Base-by-base conservation (phyloP, 23 red algal genomes). In the Cyanidioschyzon merolae region DNA sequence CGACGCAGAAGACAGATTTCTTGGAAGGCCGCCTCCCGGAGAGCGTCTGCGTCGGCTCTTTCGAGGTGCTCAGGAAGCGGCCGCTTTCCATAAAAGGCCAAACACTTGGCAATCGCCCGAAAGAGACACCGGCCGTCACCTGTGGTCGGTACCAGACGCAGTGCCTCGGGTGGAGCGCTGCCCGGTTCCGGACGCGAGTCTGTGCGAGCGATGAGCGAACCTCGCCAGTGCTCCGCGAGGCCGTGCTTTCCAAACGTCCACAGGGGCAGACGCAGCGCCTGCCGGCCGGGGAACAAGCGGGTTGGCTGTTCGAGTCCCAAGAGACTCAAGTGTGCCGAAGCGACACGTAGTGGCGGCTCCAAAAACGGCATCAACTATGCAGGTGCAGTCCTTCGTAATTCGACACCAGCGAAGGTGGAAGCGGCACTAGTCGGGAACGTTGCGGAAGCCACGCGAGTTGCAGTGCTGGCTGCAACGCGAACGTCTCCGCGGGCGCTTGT, bases 61-160 rank as follows among this genome's bases (percentile, higher is more conserved):
- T 98, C 94, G 18, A 90, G 51, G 30, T 77, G 32, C 74, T 98
- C 89, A 12, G 88, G 40, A 34, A 98, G 83, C 2, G 54, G 57
- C 21, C 88, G 82, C 41, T 85, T 85, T 15, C 86, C 86, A 18
- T 68, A 80, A n/a, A 51, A 57, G 2, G 94, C 94, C 36, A 98
- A 78, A 40, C 80, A 80, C 75, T 83, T 84, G 39, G 94, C 94
- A 57, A 98, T 88, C 80, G 94, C 84, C 58, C 94, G 94, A 27
- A 71, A 71, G 7, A 71, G 63, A 32, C 63, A 71, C 3, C 90
- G 86, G 18, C 90, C 90, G 57, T 95, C 90, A 37, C 90, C 90
- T 34, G 79, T 58, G 38, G 87, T 83, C 1, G 59, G 82, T 26
- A 88, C 84, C 17, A 77, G 24, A 30, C 75, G 63, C 63, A 71